phyloP scores from a whole-genome alignment of 192 early-diverging fungal genomes.

The Coemansia sp. region DNA sequence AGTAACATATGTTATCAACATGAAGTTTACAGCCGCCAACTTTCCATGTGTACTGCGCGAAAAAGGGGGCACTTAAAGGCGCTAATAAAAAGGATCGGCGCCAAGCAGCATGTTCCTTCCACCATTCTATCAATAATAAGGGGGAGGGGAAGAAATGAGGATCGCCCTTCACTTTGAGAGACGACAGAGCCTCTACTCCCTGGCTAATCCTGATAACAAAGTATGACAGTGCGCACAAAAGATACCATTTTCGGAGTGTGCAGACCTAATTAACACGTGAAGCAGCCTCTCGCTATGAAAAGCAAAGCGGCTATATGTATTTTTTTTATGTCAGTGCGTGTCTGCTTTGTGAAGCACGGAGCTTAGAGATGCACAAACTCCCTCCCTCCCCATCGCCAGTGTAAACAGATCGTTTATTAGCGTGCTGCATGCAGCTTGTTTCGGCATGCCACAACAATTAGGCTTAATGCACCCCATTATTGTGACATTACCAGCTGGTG shows the following conservation, averaged over 20 bases:
- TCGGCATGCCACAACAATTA: background rate
- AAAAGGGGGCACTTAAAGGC: background rate
- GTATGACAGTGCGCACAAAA: background rate
- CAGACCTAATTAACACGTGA: background rate
- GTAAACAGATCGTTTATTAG: background rate
- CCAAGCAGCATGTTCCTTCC: background rate
- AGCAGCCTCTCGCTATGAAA: background rate
- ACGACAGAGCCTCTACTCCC: background rate
- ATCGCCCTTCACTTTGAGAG: conserved; percentile 2
- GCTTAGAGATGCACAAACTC: background rate
- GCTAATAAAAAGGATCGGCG: background rate
- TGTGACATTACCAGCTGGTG: background rate
- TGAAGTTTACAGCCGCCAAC: background rate
- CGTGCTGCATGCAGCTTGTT: background rate
- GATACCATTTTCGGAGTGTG: background rate
- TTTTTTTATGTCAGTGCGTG: background rate
- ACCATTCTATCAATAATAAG: background rate
- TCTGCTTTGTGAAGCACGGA: background rate
- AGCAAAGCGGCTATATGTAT: background rate
- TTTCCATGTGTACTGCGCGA: background rate
- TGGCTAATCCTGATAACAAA: background rate
- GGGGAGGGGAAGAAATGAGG: background rate
- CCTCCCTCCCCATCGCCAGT: background rate
- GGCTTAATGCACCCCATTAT: background rate
- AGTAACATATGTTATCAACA: background rate